Percentiles rank a stretch among this genome's conserved stretches.
Evolutionary conservation across 2,329 filamentous ascomycete species (phyloP).

Genomic region (Fusarium sp.): DNA sequence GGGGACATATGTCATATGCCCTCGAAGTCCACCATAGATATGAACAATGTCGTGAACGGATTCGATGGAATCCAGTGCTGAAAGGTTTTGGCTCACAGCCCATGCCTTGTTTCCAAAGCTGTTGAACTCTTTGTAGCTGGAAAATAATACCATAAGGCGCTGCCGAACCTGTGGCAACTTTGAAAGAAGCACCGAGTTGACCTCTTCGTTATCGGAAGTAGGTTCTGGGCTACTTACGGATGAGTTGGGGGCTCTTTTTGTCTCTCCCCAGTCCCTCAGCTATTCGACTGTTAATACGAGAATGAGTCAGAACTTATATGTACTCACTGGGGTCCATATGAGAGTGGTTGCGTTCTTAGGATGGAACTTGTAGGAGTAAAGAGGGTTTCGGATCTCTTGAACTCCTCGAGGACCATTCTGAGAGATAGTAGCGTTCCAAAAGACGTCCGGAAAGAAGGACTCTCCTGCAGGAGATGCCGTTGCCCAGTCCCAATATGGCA

Average conservation of each 20-base stretch:
- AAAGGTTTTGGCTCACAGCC: constrained; percentile 61
- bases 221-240: constrained; percentile 48
- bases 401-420: constrained; percentile 68
- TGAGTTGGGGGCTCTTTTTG: constrained; percentile 66
- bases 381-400: constrained; percentile 70
- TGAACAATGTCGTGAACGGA: constrained; percentile 74
- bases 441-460: constrained; percentile 60
- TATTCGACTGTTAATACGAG: constrained; percentile 46
- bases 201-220: constrained; percentile 69
- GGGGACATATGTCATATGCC: constrained; percentile 77
- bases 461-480: constrained; percentile 61
- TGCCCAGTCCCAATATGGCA: constrained; percentile 73
- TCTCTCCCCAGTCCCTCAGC: constrained; percentile 71
- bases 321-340: constrained; percentile 69
- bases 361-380: constrained; percentile 71
- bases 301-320: fast-evolving
- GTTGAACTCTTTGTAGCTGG: constrained; percentile 75
- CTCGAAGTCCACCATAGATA: constrained; percentile 67
- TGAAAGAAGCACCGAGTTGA: constrained; percentile 60
- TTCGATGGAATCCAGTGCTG: constrained; percentile 73
- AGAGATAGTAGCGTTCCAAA: constrained; percentile 63
- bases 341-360: constrained; percentile 71
- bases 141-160: constrained; percentile 75
- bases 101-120: constrained; percentile 78
- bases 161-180: constrained; percentile 68